phyloP scores from a whole-genome alignment of 2,329 filamentous ascomycete species.

The Paramyrothecium roridum region DNA sequence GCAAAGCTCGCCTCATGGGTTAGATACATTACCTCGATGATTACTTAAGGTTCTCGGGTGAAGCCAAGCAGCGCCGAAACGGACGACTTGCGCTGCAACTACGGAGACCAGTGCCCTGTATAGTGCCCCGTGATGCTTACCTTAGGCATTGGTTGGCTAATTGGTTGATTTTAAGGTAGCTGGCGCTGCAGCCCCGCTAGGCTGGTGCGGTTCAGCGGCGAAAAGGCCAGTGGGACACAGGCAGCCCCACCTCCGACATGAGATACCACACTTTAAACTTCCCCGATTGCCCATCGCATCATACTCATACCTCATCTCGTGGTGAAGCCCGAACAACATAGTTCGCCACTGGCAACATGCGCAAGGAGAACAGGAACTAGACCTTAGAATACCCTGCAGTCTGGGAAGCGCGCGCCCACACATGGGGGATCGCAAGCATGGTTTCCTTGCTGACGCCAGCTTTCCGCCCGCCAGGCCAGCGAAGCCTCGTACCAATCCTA shows the following conservation, averaged over 20 bases:
- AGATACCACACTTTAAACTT: neutral
- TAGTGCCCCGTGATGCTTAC: no score
- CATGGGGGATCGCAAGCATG: no score
- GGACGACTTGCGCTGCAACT: neutral
- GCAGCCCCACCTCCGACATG: neutral
- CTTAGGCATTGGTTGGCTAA: no score
- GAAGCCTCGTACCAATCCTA: no score
- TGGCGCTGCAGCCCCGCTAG: neutral
- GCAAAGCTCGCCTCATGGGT: no score
- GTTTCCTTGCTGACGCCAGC: no score
- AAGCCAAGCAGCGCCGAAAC: neutral
- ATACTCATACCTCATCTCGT: neutral
- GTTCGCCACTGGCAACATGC: neutral
- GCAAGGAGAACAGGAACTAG: no score
- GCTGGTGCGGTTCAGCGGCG: neutral
- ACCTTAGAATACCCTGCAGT: no score
- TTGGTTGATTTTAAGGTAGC: no score
- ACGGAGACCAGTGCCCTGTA: no score
- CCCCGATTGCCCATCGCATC: neutral
- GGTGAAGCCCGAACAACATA: neutral
- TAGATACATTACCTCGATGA: neutral
- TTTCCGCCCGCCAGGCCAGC: no score
- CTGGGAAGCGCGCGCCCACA: no score
- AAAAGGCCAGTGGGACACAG: neutral
- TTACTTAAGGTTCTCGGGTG: neutral